A percentile compares a stretch with the other conserved stretches of the same genome.
These are phyloP conservation scores for Microdochium bolleyi DNA, from an alignment of 2,329 filamentous ascomycete genomes.

Conservation along the genomic window DNA sequence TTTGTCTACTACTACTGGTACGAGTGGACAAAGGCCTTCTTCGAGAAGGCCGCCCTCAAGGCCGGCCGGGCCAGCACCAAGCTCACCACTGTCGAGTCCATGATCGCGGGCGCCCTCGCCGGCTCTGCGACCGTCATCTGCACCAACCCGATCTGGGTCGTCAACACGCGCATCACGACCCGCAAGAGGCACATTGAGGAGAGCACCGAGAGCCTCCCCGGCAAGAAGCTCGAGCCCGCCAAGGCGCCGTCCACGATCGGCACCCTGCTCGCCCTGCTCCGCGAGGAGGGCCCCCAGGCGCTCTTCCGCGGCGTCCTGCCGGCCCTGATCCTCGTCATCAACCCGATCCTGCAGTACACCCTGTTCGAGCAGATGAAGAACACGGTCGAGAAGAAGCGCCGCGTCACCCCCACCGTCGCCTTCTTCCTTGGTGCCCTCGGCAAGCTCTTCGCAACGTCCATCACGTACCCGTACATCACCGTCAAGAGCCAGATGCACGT, in stretches of 20 bases:
- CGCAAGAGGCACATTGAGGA: constrained; percentile 46
- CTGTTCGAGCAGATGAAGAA: constrained; percentile 99
- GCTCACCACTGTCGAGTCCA: constrained; percentile 85
- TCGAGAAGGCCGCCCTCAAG: constrained; percentile 68
- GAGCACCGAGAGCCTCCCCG: constrained; percentile 18
- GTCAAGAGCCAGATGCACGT: constrained; percentile 98
- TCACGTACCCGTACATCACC: constrained; percentile 98
- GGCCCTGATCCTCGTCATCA: constrained; percentile 89
- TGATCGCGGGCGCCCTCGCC: constrained; percentile 90
- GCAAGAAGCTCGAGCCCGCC: constrained; percentile 27
- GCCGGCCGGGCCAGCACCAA: constrained; percentile 69
- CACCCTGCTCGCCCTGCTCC: constrained; percentile 72
- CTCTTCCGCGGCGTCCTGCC: constrained; percentile 87
- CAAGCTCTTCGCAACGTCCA: constrained; percentile 86
- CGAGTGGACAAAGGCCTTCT: constrained; percentile 87
- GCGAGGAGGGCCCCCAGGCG: constrained; percentile 74
- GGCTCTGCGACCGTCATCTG: constrained; percentile 90
- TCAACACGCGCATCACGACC: constrained; percentile 97
- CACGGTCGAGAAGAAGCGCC: constrained; percentile 58
- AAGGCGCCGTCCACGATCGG: constrained; percentile 65
- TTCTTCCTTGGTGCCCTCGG: constrained; percentile 89
- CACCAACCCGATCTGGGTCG: constrained; percentile 98
- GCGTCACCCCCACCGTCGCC: constrained; percentile 76
- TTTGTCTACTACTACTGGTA: constrained; percentile 99
- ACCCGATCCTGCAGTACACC: constrained; percentile 97